phyloP scores from a whole-genome alignment of 345 rosid species.

The Passiflora organensis region DNA sequence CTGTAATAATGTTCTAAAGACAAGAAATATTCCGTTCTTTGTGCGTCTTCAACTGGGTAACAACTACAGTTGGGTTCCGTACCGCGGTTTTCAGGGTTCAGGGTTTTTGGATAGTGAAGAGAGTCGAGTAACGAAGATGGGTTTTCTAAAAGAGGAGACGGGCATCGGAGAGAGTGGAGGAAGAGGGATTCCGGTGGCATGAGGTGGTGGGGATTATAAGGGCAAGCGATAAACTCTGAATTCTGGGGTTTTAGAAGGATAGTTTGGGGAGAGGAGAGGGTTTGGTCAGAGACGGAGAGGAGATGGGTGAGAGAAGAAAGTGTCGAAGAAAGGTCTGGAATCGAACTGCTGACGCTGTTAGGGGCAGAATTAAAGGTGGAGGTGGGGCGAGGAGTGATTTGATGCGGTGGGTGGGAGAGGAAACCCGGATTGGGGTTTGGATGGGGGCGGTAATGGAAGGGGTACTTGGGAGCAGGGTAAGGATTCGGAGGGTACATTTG shows the following conservation, averaged over 20 bases:
- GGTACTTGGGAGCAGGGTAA: neutral
- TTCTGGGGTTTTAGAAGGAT: conserved; percentile 22
- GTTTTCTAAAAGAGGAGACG: conserved; percentile 34
- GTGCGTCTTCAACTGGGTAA: conserved; percentile 16
- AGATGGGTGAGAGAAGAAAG: conserved; percentile 40
- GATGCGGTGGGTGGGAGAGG: conserved; percentile 3
- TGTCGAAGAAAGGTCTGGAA: conserved; percentile 33
- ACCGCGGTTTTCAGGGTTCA: conserved; percentile 23
- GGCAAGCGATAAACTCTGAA: conserved; percentile 41
- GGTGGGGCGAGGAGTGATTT: neutral
- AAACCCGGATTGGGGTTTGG: conserved; percentile 9
- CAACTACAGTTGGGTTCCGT: conserved; percentile 1
- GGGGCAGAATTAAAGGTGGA: conserved; percentile 1
- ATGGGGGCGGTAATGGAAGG: neutral
- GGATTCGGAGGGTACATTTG: conserved; percentile 16
- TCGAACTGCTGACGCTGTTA: conserved; percentile 4
- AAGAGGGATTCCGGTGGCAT: conserved; percentile 70
- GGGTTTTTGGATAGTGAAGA: conserved; percentile 45
- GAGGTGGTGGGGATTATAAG: conserved; percentile 55
- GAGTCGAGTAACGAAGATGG: conserved; percentile 22
- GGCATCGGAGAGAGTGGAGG: conserved; percentile 65
- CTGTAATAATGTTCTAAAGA: conserved; percentile 45
- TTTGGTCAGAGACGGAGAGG: conserved; percentile 35
- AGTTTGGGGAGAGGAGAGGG: conserved; percentile 17
- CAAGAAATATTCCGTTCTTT: conserved; percentile 35